Evolutionary conservation across 768 basidiomycete species (phyloP).

Genomic region (Suillus weaverae): DNA sequence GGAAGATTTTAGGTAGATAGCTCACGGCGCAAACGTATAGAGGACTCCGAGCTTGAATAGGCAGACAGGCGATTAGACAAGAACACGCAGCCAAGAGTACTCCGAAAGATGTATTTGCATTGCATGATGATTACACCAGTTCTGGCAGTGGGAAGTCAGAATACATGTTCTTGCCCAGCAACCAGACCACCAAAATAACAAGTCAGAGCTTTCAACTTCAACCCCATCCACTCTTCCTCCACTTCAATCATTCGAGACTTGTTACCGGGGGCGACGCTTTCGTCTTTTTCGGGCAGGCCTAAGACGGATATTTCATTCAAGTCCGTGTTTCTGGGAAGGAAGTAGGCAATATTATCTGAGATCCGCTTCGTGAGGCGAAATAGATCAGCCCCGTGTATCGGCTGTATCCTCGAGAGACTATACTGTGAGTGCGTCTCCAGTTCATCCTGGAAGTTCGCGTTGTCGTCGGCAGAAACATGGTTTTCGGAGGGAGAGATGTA

Average conservation of each 20-base stretch:
- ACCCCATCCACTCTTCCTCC: conserved; percentile 96
- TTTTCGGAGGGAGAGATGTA: conserved; percentile 49
- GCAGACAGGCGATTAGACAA: not conserved
- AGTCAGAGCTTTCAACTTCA: conserved; percentile 89
- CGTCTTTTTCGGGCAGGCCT: conserved; percentile 5
- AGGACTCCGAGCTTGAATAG: no score
- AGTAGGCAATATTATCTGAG: conserved; percentile 86
- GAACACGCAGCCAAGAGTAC: not conserved
- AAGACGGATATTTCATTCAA: conserved; percentile 70
- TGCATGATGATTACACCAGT: no score
- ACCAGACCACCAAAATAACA: conserved; percentile 91
- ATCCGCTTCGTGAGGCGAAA: conserved; percentile 71
- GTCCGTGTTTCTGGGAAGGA: conserved; percentile 78
- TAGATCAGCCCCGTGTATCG: conserved; percentile 80
- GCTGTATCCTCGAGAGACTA: conserved; percentile 69
- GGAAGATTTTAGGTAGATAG: no score
- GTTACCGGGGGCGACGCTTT: conserved; percentile 6
- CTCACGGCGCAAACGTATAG: no score
- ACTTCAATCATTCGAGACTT: conserved; percentile 71
- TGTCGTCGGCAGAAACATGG: conserved; percentile 5
- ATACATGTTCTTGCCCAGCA: conserved; percentile 63
- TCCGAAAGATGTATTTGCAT: not conserved
- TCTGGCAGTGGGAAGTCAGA: conserved; percentile 31
- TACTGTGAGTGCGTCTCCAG: conserved; percentile 51
- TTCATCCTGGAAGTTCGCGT: not conserved